Percentiles rank a stretch among this genome's conserved stretches.
Evolutionary conservation across 139 green algal species (phyloP).

Genomic region (Limnomonas spitsbergensis): DNA sequence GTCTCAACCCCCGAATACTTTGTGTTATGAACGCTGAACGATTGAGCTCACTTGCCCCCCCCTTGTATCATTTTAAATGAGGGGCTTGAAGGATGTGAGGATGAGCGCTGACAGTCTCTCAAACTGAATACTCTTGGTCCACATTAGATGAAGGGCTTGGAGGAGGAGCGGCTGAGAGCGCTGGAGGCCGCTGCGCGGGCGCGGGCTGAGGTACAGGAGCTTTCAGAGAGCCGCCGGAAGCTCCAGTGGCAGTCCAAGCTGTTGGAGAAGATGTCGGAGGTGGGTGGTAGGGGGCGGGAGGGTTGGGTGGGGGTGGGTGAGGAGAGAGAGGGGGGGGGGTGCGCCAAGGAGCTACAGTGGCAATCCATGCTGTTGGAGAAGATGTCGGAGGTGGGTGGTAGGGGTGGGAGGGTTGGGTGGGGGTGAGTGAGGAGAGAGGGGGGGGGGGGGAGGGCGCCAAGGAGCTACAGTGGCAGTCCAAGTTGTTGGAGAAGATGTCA

Average conservation of each 20-base stretch:
- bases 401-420: conserved; percentile 44
- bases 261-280: conserved; percentile 62
- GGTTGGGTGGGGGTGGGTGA: conserved; percentile 33
- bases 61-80: no score
- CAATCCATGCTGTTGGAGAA: conserved; percentile 60
- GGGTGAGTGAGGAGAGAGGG: conserved; percentile 40
- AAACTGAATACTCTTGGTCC: conserved; percentile 1
- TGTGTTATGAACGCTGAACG: no score
- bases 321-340: conserved; percentile 49
- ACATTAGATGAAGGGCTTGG: conserved; percentile 41
- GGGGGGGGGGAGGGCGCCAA: conserved; percentile 39
- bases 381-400: conserved; percentile 53
- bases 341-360: conserved; percentile 51
- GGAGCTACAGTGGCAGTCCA: conserved; percentile 59
- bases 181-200: conserved; percentile 50
- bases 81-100: no score
- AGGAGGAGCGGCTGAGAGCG: conserved; percentile 48
- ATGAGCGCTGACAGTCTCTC: no score
- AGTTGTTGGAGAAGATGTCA: conserved; percentile 62
- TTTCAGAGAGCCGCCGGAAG: conserved; percentile 45
- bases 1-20: no score
- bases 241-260: conserved; percentile 62
- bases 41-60: no score
- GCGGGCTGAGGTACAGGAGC: conserved; percentile 44
- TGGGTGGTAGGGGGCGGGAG: conserved; percentile 43